phyloP scores from a whole-genome alignment of 139 green algal genomes.

The Chlorella sorokiniana region DNA sequence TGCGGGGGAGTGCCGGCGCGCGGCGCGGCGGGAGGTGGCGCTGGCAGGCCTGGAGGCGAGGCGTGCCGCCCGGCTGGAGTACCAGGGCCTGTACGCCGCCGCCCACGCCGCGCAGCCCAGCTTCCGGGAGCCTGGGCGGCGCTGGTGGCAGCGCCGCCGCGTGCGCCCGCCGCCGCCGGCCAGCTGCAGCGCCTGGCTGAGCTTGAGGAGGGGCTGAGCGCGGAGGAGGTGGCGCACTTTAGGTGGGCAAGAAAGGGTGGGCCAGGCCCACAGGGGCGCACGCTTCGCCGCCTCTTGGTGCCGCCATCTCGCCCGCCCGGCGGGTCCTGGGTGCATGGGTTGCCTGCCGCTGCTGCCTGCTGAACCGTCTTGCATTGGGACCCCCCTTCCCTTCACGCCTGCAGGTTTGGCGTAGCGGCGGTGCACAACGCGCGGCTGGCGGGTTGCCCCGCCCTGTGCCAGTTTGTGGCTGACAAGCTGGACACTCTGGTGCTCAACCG shows the following conservation, averaged over 20 bases:
- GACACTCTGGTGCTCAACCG: constrained; percentile 40
- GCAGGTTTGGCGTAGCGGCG: constrained; percentile 43
- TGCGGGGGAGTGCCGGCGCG: constrained; percentile 11
- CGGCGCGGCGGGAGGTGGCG: constrained; percentile 35
- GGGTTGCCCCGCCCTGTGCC: background rate
- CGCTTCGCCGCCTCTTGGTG: too few relatives aligned
- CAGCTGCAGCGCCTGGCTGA: constrained; percentile 22
- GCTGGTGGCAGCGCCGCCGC: constrained; percentile 43
- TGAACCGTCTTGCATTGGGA: background rate
- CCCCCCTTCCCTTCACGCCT: background rate
- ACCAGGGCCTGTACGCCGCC: constrained; percentile 49
- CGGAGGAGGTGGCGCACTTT: constrained; percentile 63
- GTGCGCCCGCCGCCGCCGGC: constrained; percentile 27
- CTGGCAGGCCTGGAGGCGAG: constrained; percentile 29
- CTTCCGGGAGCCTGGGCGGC: constrained; percentile 45
- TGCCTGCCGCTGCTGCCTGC: too few relatives aligned
- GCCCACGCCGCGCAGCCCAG: background rate
- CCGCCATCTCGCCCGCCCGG: too few relatives aligned
- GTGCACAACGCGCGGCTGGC: constrained; percentile 44
- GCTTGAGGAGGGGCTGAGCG: constrained; percentile 41
- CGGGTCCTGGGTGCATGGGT: too few relatives aligned
- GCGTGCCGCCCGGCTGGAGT: constrained; percentile 28
- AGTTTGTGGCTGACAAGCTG: constrained; percentile 46
- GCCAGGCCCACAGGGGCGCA: too few relatives aligned
- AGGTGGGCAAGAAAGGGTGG: too few relatives aligned